Percentiles rank a stretch among this genome's conserved stretches.
These are phyloP conservation scores for Clonostachys chloroleuca DNA, from an alignment of 2,329 filamentous ascomycete genomes.

Conservation along the genomic window DNA sequence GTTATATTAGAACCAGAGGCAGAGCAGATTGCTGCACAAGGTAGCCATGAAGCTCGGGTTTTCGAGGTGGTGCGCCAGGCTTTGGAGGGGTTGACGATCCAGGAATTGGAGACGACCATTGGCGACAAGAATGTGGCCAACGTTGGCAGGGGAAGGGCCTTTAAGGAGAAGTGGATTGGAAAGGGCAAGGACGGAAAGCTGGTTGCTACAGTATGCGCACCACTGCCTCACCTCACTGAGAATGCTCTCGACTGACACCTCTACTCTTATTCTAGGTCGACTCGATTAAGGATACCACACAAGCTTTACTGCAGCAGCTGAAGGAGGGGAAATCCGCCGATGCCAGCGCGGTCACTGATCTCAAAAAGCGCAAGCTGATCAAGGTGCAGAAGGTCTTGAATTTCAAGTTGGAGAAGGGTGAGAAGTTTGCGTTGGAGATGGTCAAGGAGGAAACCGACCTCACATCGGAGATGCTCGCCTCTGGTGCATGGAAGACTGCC, in stretches of 20 bases:
- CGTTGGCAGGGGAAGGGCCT: constrained; percentile 91
- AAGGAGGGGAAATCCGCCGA: constrained; percentile 69
- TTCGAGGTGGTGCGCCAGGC: constrained; percentile 70
- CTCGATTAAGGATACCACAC: constrained; percentile 75
- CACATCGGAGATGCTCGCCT: constrained; percentile 86
- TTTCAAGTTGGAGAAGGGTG: constrained; percentile 80
- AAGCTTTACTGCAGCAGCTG: constrained; percentile 70
- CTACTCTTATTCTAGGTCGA: constrained; percentile 43
- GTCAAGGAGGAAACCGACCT: constrained; percentile 92
- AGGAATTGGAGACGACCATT: constrained; percentile 64
- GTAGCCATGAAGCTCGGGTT: constrained; percentile 79
- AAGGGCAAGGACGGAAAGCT: constrained; percentile 56
- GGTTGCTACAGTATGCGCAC: constrained; percentile 40
- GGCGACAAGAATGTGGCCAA: constrained; percentile 72
- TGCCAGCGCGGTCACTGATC: constrained; percentile 70
- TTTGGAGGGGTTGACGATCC: constrained; percentile 76
- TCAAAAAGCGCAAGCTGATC: constrained; percentile 90
- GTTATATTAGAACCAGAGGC: constrained; percentile 72
- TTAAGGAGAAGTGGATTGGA: constrained; percentile 72
- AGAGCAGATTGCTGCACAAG: constrained; percentile 66
- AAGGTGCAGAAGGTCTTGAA: constrained; percentile 77
- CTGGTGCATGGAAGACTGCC: constrained; percentile 86
- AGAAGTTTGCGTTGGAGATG: constrained; percentile 85
- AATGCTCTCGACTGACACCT: not conserved
- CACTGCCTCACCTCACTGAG: not conserved